Conservation (phyloP, 1,284 basidiomycete species). For the Marasmius fiardii region DNA sequence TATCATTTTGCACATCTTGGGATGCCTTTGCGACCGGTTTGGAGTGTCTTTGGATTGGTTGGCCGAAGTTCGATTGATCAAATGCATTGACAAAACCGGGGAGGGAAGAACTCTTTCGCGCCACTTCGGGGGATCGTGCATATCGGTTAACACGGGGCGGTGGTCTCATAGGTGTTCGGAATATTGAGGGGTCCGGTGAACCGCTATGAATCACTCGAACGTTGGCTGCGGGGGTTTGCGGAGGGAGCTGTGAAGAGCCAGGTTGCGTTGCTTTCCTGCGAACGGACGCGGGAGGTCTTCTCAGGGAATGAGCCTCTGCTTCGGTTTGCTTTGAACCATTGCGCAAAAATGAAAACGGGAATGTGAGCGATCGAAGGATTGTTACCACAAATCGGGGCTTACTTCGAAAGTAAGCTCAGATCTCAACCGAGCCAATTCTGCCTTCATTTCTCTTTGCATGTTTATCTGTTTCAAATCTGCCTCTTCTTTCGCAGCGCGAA, state of each 20-base stretch:
- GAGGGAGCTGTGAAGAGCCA: constrained; percentile 29
- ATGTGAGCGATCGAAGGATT: constrained; percentile 5
- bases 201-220: constrained; percentile 5
- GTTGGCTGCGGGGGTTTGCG: constrained; percentile 38
- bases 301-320: constrained; percentile 39
- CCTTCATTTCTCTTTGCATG: constrained; percentile 56
- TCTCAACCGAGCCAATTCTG: constrained; percentile 66
- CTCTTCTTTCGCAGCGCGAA: constrained; percentile 59
- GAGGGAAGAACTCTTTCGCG: constrained; percentile 29
- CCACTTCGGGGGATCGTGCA: constrained; percentile 27
- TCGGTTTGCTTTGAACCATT: constrained; percentile 62
- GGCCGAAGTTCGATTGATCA: constrained; percentile 31
- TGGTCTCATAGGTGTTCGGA: constrained; percentile 18
- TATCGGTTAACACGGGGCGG: background rate
- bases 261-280: constrained; percentile 38
- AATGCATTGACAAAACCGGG: constrained; percentile 52
- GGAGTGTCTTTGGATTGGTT: constrained; percentile 18
- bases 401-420: constrained; percentile 72
- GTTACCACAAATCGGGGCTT: constrained; percentile 11
- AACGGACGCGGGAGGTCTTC: constrained; percentile 44
- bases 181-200: constrained; percentile 23
- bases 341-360: background rate
- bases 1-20: no score
- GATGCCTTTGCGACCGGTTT: no score
- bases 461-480: constrained; percentile 51